Base-by-base conservation (phyloP, 495 filamentous ascomycete species). In the Penicillium argentinense region DNA sequence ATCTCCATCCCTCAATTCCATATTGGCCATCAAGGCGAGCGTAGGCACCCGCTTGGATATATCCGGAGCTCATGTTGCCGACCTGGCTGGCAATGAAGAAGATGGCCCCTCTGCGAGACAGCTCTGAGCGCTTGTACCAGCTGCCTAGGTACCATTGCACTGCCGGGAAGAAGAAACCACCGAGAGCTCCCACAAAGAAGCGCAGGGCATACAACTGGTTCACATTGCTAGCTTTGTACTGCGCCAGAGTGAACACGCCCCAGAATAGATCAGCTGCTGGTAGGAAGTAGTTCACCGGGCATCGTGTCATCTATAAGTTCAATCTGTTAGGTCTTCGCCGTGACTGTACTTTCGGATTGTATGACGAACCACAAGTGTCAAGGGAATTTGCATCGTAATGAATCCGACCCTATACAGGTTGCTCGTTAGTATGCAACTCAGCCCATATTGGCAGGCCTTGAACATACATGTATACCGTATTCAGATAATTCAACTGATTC, bases 161-260 rank as follows among this genome's bases (percentile, higher is more conserved):
- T 4, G 57, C 60, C 5, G 89, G 89, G 4, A 93, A 89, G 55
- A 93, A 95, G 18, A 77, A 75, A 0, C 84, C 89, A 27, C 88
- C 89, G 3, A 95, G 79, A 42, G 92, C 89, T 23, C 89, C 89
- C 38, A 95, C 79, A 67, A 95, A 93, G 72, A 93, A 91, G 14
- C 89, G 83, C 36, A 88, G 72, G 19, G 80, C 72, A 33, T 61
- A 61, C 5, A 63, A 51, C 14, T 58, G 47, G 5, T 57, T 60
- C 11, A 60, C 56, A 32, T 37, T 63, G 42, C 29, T 62, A 13
- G 57, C 57, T 44, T 69, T 64, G 53, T 64, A 71, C 34, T 74
- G 68, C 4, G 59, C 60, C 22, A 72, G 48, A 1, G 71, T 72
- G 45, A 70, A 72, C 22, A 69, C 45, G 13, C 71, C 69, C 71